Evolutionary conservation across 176 grass and related monocot species (phyloP), one percentile per base, ranked within the genome.

Genomic region (Dactylis glomerata): DNA sequence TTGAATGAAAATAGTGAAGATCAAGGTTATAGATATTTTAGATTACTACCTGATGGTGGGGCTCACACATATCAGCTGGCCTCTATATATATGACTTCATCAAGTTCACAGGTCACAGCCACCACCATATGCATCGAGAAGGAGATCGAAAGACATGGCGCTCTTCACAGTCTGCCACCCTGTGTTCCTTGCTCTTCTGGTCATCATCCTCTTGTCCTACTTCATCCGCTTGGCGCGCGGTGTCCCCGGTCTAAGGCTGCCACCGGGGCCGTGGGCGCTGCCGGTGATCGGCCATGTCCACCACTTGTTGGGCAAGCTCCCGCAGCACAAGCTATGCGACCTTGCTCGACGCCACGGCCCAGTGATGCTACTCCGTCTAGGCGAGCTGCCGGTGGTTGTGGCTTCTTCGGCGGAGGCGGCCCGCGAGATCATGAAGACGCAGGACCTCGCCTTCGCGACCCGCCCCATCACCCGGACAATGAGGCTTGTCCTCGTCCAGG

Each of bases 281-380:
- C 89, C 89, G 5, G 30, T 88, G 66, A 47, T 91, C 66, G 85
- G 89, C 22, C 66, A 83, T 68, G 27, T 88, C 8, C 89, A 91
- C 80, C 84, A 91, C 77, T 67, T 91, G 44, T 2, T 34, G 6
- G 75, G 67, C 27, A 57, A 79, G n/a, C 79, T 82, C 6, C 79
- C 79, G 54, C 83, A 90, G 72, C 88, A 51, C 30, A 56, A 62
- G 47, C 56, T 90, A 41, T 54, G 64, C 0, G 78, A 85, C 73
- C 78, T 90, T 16, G 46, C 46, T 15, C 46, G 6, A 12, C 50
- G 58, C 2, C 82, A 74, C n/a, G 81, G 85, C 37, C 80, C 84
- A 36, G 45, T 86, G 5, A 76, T 91, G 49, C 68, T 81, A 16
- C 80, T 87, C 67, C 80, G 81, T 0, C 10, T 91, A 28, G 84